Evolutionary conservation across 2,329 filamentous ascomycete species (phyloP), one percentile per base, ranked within the genome.

Genomic region (Phaeosphaeria sp.): DNA sequence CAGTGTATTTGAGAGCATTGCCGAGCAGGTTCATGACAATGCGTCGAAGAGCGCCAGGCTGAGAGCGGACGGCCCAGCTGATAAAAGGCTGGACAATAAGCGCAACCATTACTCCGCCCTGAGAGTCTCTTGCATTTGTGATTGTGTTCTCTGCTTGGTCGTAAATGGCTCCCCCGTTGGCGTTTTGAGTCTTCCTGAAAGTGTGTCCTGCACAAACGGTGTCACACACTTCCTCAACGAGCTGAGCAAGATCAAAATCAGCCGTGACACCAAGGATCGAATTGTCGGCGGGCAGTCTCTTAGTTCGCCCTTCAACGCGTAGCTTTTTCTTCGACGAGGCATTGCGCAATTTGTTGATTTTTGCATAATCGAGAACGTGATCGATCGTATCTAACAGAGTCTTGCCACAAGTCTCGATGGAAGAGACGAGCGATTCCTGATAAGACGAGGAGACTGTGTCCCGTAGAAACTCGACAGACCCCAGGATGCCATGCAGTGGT

Each of bases 401-500:
- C 20, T 66, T 74, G 6, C 74, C 77, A 50, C 78, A 79, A 8
- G 68, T 71, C 18, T 75, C 71, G 18, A 77, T 74, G 0, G 74
- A 73, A 15, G 66, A 65, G 0, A 78, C 63, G 24, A 78, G 59
- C 1, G 69, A 71, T 2, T 88, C 55, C 78, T 84, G 73, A 27
- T 73, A 74, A 4, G 69, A 59, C 6, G 65, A 66, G 17, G 66
- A 63, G 2, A 70, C 64, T 6, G 72, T 73, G 39, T 75, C 73
- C 15, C 66, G 64, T 2, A 76, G 62, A 25, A 75, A 74, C 45
- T 74, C 71, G 1, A 76, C 66, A 3, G 74, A 73, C 0, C 84
- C 81, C 0, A 89, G 74, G n/a, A 89, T 82, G 2, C 86, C 87
- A 58, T 89, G 86, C 0, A 89, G 75, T 0, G 87, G 86, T 1